A percentile compares a stretch with the other conserved stretches of the same genome.
These are phyloP conservation scores for Claviceps fusiformis DNA, from an alignment of 2,329 filamentous ascomycete species.

Conservation along the genomic window DNA sequence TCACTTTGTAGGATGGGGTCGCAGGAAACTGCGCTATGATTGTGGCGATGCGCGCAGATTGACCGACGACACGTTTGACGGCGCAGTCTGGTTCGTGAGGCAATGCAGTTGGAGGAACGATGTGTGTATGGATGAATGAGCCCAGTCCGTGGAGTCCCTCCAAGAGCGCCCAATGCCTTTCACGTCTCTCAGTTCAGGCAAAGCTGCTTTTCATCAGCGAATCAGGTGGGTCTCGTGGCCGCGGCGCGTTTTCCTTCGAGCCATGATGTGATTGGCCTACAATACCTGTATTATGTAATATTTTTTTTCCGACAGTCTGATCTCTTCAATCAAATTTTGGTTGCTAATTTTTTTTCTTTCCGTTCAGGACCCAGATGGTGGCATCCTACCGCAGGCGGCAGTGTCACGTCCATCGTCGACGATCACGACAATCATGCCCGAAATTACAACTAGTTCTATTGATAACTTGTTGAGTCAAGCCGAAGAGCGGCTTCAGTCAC, in stretches of 20 bases:
- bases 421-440: neutral
- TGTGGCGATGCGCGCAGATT: neutral
- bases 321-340: neutral
- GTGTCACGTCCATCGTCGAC: neutral
- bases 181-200: neutral
- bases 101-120: neutral
- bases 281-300: neutral
- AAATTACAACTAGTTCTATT: neutral
- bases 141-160: neutral
- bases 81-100: neutral
- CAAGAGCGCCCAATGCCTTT: neutral
- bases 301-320: neutral
- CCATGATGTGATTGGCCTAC: neutral
- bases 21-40: neutral
- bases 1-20: neutral
- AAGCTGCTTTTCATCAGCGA: neutral
- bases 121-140: neutral
- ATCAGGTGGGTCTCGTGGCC: neutral
- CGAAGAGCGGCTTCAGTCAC: neutral
- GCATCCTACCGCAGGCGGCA: neutral
- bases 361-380: neutral
- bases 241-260: neutral
- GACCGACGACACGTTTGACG: neutral
- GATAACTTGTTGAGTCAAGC: slow-evolving; percentile 1
- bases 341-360: neutral